Evolutionary conservation across 2,329 filamentous ascomycete species (phyloP).

Genomic region (Teratosphaeria epicoccoides): DNA sequence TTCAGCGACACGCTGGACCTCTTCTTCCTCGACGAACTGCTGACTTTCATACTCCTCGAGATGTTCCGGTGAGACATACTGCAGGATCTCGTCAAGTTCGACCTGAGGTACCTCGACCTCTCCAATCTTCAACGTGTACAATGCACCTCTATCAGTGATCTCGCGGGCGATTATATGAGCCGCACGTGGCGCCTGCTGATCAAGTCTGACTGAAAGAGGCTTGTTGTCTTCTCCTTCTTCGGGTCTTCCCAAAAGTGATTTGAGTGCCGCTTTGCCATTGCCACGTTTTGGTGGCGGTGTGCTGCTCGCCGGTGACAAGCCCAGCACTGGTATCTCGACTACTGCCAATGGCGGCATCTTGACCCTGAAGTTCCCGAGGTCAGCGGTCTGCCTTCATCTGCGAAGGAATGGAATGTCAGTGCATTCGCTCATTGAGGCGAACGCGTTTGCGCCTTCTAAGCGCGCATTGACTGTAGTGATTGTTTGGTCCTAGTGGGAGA

Average conservation of each 20-base stretch:
- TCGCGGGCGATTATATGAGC: conserved; percentile 19
- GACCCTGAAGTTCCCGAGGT: too few relatives aligned
- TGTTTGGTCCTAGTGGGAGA: too few relatives aligned
- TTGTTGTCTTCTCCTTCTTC: not conserved
- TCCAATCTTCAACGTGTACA: conserved; percentile 22
- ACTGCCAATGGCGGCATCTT: conserved; percentile 1
- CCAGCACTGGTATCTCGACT: conserved; percentile 1
- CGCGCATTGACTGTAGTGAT: too few relatives aligned
- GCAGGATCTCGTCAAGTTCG: conserved; percentile 20
- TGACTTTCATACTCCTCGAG: conserved; percentile 25
- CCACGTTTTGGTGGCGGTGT: not conserved
- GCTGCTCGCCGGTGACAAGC: not conserved
- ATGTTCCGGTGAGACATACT: conserved; percentile 25
- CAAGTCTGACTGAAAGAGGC: not conserved
- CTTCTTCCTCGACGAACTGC: conserved; percentile 20
- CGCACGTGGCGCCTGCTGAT: conserved; percentile 11
- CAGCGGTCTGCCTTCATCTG: too few relatives aligned
- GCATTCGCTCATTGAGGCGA: too few relatives aligned
- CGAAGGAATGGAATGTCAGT: too few relatives aligned
- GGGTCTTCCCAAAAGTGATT: not conserved
- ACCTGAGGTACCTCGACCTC: conserved; percentile 16
- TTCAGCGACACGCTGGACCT: conserved; percentile 12
- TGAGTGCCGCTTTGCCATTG: not conserved
- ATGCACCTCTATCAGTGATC: conserved; percentile 9
- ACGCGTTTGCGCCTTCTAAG: too few relatives aligned